Evolutionary conservation across 805 yeast species (phyloP).

Genomic region (Myxozyma neotropica): DNA sequence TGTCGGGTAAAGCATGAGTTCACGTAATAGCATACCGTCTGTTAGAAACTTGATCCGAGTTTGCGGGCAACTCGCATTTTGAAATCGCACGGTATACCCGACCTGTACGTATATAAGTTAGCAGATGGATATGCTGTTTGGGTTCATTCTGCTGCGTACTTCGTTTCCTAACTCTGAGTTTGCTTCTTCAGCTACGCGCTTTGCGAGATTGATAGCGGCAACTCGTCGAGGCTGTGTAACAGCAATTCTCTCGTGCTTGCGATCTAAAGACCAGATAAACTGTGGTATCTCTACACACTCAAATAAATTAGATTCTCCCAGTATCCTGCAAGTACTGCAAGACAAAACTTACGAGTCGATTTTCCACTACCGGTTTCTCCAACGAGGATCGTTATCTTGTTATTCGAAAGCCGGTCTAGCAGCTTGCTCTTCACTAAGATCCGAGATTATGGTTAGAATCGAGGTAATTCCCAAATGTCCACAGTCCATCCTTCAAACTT

Average conservation of each 20-base stretch:
- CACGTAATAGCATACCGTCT: conserved; percentile 96
- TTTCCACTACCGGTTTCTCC: conserved; percentile 99
- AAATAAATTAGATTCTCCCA: no score
- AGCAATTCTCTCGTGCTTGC: conserved; percentile 61
- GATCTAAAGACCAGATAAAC: conserved; percentile 59
- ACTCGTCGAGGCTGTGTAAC: conserved; percentile 98
- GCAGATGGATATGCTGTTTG: background rate
- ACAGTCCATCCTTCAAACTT: no score
- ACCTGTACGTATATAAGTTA: conserved; percentile 39
- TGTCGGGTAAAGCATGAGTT: conserved; percentile 72
- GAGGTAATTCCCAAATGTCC: no score
- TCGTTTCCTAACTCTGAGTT: conserved; percentile 76
- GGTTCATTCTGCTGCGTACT: conserved; percentile 41
- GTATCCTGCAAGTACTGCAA: background rate
- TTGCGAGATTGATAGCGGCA: conserved; percentile 92
- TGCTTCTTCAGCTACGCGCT: conserved; percentile 86
- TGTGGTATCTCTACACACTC: conserved; percentile 75
- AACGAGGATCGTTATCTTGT: conserved; percentile 76
- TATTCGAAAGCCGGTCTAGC: conserved; percentile 56
- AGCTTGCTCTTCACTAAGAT: conserved; percentile 44
- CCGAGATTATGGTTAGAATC: no score
- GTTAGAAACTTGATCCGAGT: conserved; percentile 86
- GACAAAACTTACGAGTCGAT: conserved; percentile 63
- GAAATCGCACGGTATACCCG: conserved; percentile 92
- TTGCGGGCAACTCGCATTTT: conserved; percentile 59